Evolutionary conservation across 305 asterid species (phyloP), one percentile per base, ranked within the genome.

Genomic region (Ilex paraguariensis): DNA sequence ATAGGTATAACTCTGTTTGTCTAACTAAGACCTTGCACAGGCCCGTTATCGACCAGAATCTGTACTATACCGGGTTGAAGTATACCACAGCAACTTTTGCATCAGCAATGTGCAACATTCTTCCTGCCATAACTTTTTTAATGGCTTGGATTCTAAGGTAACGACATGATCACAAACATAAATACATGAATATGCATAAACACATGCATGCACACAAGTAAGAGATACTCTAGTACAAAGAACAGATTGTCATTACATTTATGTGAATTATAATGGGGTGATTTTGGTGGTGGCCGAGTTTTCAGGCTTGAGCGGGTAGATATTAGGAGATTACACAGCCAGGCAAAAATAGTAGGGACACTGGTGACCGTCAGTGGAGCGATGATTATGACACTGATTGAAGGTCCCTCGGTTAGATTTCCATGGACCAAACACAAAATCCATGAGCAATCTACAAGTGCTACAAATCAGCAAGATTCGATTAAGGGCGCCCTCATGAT

Each of bases 31-130:
- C 50, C 16, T 10, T 8, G 33, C 67, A 14, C 75, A 90, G 97
- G 65, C 95, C 95, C 0, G 88, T 87, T 2, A 67, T 90, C 42
- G 95, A 80, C 49, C 95, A 83, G 62, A 87, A 83, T 69, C 61
- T 90, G 63, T 90, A 77, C 62, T 90, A 77, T 56, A 65, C 68
- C 6, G 95, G 91, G 33, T 70, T 87, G 89, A 77, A 77, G 58
- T 76, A 80, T 52, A 80, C 93, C 3, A 75, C 90, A 5, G 90
- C 95, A 12, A 90, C 94, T 42, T 83, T 77, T 65, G 69, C 97
- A 13, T 50, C 80, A 1, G 80, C 90, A 1, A 67, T 85, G 79
- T 70, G 83, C 72, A 85, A 85, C 51, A 57, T 77, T 45, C 76
- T 82, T 50, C 84, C 86, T 4, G 82, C 82, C 50, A 63, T 85